phyloP scores from a whole-genome alignment of 305 asterid species.

The Caryopteris hybrid region DNA sequence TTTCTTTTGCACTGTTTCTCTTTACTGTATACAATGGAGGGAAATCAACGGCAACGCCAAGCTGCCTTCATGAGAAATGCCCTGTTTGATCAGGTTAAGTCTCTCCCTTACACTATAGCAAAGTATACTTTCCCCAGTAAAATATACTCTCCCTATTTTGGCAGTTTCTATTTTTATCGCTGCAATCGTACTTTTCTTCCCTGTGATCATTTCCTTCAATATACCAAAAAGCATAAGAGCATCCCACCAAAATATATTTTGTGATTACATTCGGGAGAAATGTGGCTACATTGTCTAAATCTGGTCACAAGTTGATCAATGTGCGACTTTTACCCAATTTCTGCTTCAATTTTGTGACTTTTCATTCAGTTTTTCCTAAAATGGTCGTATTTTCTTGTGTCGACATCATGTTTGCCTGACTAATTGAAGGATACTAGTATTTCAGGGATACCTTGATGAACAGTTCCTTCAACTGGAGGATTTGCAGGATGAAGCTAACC shows the following conservation, averaged over 20 bases:
- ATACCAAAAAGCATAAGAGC: neutral
- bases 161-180: neutral
- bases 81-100: slow-evolving; percentile 60
- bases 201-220: neutral
- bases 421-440: neutral
- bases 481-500: slow-evolving; percentile 71
- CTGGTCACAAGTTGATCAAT: neutral
- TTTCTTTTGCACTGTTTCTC: neutral
- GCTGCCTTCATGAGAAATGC: slow-evolving; percentile 46
- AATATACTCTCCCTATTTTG: neutral
- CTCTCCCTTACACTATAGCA: neutral
- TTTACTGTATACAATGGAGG: slow-evolving; percentile 32
- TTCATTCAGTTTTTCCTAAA: neutral
- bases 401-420: neutral
- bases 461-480: slow-evolving; percentile 74
- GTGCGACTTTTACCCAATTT: neutral
- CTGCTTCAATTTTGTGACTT: neutral
- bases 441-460: slow-evolving; percentile 73
- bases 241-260: neutral
- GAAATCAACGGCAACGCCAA: slow-evolving; percentile 40
- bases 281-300: neutral
- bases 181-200: neutral
- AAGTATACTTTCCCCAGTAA: too few relatives aligned
- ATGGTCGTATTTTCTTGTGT: neutral
- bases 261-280: neutral